phyloP scores from a whole-genome alignment of 352 stramenopile genomes.

The Saprolegnia diclina region DNA sequence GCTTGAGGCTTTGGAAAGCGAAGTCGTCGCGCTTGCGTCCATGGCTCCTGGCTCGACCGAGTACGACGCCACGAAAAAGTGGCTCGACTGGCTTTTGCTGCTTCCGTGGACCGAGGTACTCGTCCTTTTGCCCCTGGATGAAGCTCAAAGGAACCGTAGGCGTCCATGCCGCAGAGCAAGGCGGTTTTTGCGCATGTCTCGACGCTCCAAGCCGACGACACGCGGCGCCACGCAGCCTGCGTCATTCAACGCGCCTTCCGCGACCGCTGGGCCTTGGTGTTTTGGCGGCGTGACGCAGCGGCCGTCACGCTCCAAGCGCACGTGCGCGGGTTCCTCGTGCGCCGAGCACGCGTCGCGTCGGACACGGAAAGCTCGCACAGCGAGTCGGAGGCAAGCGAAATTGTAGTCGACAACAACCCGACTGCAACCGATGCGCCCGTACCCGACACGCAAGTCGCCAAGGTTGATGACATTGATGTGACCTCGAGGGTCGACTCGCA shows the following conservation, averaged over 20 bases:
- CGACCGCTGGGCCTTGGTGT: constrained; percentile 33
- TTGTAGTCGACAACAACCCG: background rate
- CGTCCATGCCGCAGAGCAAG: constrained; percentile 17
- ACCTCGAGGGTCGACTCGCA: constrained; percentile 16
- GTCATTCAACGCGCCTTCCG: constrained; percentile 44
- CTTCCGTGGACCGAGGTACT: constrained; percentile 43
- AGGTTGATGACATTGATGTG: constrained; percentile 12
- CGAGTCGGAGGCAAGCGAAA: constrained; percentile 19
- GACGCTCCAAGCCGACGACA: background rate
- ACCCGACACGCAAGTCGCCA: constrained; percentile 13
- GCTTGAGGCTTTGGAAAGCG: constrained; percentile 36
- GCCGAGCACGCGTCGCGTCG: constrained; percentile 3
- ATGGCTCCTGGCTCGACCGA: constrained; percentile 32
- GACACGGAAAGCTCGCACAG: constrained; percentile 18
- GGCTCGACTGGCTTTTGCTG: constrained; percentile 54
- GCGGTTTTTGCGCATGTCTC: constrained; percentile 36
- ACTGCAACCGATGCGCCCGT: background rate
- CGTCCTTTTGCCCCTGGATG: constrained; percentile 4
- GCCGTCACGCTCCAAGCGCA: constrained; percentile 36
- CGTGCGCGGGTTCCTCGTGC: constrained; percentile 15
- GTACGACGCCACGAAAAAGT: constrained; percentile 38
- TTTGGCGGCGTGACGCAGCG: constrained; percentile 32
- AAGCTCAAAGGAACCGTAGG: too few relatives aligned
- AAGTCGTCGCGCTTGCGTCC: constrained; percentile 42
- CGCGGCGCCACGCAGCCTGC: constrained; percentile 31